Evolutionary conservation across 805 yeast species (phyloP), one percentile per base, ranked within the genome.

Genomic region (Myxozyma monticola): DNA sequence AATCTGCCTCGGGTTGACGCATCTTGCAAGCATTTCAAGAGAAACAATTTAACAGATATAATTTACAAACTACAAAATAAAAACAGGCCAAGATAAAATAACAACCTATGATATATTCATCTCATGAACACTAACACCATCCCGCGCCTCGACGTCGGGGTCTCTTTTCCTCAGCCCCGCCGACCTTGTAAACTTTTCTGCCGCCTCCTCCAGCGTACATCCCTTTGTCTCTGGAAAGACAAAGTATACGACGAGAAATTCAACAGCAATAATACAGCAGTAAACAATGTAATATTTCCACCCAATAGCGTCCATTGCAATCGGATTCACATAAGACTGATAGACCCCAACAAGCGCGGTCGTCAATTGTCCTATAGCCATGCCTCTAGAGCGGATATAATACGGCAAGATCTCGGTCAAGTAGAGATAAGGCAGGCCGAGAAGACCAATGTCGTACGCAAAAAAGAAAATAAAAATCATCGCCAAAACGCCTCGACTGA

Each of bases 101-200:
- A 29, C 14, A 29, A 14, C 14, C 10, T 12, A 29, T 29, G n/a
- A n/a, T n/a, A n/a, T n/a, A n/a, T n/a, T n/a, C n/a, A n/a, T n/a
- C n/a, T n/a, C n/a, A n/a, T n/a, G n/a, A n/a, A n/a, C n/a, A 26
- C 30, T 26, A 26, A 26, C 30, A 26, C 30, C n/a, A n/a, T n/a
- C n/a, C n/a, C n/a, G n/a, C n/a, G n/a, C n/a, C n/a, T n/a, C n/a
- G n/a, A n/a, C n/a, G n/a, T n/a, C n/a, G n/a, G n/a, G n/a, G n/a
- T n/a, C n/a, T n/a, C n/a, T n/a, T n/a, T n/a, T n/a, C n/a, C n/a
- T n/a, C n/a, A n/a, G n/a, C n/a, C n/a, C n/a, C n/a, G n/a, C n/a
- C n/a, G n/a, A n/a, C n/a, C n/a, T n/a, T n/a, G n/a, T n/a, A 56
- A 61, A 82, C 40, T 81, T 71, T 43, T 77, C 82, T 62, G 71